Base-by-base conservation (phyloP, 768 basidiomycete genomes). In the Naganishia vishniacii region DNA sequence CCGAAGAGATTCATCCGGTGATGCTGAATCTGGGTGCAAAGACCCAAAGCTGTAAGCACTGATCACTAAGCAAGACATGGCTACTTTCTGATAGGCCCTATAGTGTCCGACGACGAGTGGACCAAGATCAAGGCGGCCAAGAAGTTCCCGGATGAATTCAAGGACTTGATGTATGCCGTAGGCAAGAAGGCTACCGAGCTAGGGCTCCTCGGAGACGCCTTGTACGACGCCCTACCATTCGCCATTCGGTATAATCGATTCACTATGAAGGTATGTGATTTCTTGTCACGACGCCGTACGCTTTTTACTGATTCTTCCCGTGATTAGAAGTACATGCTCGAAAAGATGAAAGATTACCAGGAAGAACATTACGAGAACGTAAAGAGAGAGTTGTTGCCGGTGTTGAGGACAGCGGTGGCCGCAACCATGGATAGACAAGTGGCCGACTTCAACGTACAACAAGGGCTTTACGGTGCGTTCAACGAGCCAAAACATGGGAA, bases 181-280 rank as follows among this genome's bases (percentile, higher is more conserved):
- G 89, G 91, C 0, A 72, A 89, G 41, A 82, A 85, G 53, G 93
- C 94, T 0, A 84, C 94, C 70, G 80, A 82, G 28, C 81, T 88
- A n/a, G 88, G 86, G 75, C 86, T 93, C 73, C 95, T 94, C 77
- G 88, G 90, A 66, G 92, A 94, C 18, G 84, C 88, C 70, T 94
- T 94, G 76, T 97, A 94, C 79, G 86, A 84, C 70, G 80, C 87
- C 20, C 88, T 97, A 84, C 90, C 93, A 0, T 81, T 78, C 25
- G 75, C 94, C 41, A 91, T 98, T 71, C 91, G 91, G 0, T 98
- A 97, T 73, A 99, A 99, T 79, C 86, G 87, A 68, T 99, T 74
- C 48, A 78, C 78, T 0, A 70, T 75, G 23, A 94, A 90, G 0
- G 91, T 97, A 86, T 88, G 83, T 56, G 87, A 8, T 20, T 5